These are phyloP conservation scores for Chiua virens DNA, from an alignment of 768 basidiomycete genomes.

Conservation along the genomic window DNA sequence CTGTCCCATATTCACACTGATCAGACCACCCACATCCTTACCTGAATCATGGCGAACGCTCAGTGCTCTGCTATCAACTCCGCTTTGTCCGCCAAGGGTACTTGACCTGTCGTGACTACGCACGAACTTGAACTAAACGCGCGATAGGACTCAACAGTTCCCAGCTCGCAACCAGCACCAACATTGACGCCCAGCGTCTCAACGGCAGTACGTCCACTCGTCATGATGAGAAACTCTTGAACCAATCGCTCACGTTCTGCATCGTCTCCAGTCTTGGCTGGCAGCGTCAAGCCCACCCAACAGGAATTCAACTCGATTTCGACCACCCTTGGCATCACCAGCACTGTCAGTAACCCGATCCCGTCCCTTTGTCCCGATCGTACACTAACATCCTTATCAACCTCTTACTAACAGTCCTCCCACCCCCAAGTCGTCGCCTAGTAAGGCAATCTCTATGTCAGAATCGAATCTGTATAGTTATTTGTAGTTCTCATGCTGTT, in stretches of 20 bases:
- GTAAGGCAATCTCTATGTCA: background rate
- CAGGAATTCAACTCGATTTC: slow-evolving; percentile 53
- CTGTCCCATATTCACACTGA: background rate
- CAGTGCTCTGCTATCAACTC: slow-evolving; percentile 58
- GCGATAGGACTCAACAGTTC: slow-evolving; percentile 4
- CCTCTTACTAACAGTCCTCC: background rate
- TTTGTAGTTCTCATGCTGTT: slow-evolving; percentile 8
- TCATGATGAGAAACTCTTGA: background rate
- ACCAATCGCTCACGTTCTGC: background rate
- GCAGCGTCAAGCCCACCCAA: slow-evolving; percentile 39
- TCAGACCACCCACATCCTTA: slow-evolving; percentile 37
- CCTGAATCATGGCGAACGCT: slow-evolving; percentile 31
- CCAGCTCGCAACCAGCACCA: slow-evolving; percentile 47
- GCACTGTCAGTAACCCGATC: slow-evolving; percentile 26
- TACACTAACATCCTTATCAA: background rate
- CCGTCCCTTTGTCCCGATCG: background rate
- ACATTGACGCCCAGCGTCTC: slow-evolving; percentile 46
- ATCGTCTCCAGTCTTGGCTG: slow-evolving; percentile 47
- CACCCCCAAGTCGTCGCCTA: background rate
- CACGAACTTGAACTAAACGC: background rate
- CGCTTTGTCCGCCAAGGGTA: slow-evolving; percentile 53
- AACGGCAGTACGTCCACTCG: slow-evolving; percentile 45
- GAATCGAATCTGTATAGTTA: slow-evolving; percentile 6
- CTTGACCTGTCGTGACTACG: background rate
- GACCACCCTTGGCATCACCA: slow-evolving; percentile 39